These are phyloP conservation scores for Ligustrum vulgare DNA, from an alignment of 257 asterid species.

Conservation along the genomic window DNA sequence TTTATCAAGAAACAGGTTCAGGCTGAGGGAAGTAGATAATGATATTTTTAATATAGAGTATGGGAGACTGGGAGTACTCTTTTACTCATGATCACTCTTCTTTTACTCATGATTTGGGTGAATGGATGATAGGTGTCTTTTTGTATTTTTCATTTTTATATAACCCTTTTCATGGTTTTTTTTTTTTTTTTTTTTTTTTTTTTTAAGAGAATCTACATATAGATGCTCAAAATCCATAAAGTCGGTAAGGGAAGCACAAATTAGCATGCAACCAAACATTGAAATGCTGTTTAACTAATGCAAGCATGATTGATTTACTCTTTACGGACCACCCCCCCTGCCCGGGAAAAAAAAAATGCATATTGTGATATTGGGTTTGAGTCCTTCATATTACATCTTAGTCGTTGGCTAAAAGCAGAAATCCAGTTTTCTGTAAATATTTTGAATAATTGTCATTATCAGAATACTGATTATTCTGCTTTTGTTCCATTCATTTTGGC, in stretches of 20 bases:
- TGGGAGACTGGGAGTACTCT: no score
- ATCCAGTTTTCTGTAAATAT: not conserved
- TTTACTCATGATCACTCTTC: no score
- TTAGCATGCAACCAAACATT: not conserved
- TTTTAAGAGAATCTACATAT: constrained; percentile 14
- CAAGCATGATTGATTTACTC: not conserved
- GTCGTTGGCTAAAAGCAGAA: not conserved
- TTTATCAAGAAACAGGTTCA: not conserved
- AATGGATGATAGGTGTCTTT: not conserved
- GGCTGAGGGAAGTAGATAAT: not conserved
- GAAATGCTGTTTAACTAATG: not conserved
- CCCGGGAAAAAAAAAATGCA: not conserved
- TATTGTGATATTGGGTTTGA: not conserved
- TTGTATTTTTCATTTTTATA: not conserved
- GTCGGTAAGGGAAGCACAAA: not conserved
- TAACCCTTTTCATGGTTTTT: not conserved
- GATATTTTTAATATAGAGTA: not conserved
- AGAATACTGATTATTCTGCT: not conserved
- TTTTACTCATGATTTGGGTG: not conserved
- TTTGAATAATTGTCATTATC: not conserved
- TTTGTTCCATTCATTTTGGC: constrained; percentile 5
- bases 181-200: constrained; percentile 18
- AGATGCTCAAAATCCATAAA: not conserved
- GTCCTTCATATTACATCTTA: not conserved
- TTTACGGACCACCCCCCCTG: not conserved